Base-by-base conservation (phyloP, 2,329 filamentous ascomycete genomes). In the Xylariaceae sp. region DNA sequence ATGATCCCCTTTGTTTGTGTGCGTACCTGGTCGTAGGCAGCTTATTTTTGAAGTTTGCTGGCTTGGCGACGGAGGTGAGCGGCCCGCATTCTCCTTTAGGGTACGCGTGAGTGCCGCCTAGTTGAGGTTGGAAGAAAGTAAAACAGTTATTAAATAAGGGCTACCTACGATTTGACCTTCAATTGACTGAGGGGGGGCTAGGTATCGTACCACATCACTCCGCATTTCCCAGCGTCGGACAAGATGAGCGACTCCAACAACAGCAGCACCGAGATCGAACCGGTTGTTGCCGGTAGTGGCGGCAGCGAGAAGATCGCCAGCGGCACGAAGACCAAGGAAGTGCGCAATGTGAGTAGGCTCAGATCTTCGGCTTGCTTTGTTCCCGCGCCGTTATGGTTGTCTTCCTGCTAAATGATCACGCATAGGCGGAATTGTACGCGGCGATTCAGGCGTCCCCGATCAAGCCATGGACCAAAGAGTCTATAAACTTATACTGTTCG, bases 401-500 rank as follows among this genome's bases (percentile, higher is more conserved):
- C 19, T 36, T 22, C 2, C 9, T 29, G 36, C 29, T 41, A 30
- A 34, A 46, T 47, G 10, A 32, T 2, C 7, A 16, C 45, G 7
- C 18, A 18, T 26, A 77, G 76, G 76, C 76, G 63, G 75, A 78
- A 40, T 64, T 78, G 22, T 78, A 66, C 59, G 74, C 75, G 37
- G 76, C 75, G 39, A 65, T 77, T 42, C 67, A 75, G 47, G 75
- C 76, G 60, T 71, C 72, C 41, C 71, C 73, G 32, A 77, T 78
- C 54, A 67, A 72, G 34, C 62, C 66, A 22, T 71, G 70, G 68
- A 74, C 72, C 66, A 72, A 67, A 57, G 68, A 70, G 49, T 74
- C 74, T 18, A 44, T 72, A 43, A 67, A 72, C 21, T 66, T 77
- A 42, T 77, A 75, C 64, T 73, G 67, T 70, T 58, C 57, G 60